Conservation (phyloP, 148 eudicot genomes). For the Diospyros lotus region DNA sequence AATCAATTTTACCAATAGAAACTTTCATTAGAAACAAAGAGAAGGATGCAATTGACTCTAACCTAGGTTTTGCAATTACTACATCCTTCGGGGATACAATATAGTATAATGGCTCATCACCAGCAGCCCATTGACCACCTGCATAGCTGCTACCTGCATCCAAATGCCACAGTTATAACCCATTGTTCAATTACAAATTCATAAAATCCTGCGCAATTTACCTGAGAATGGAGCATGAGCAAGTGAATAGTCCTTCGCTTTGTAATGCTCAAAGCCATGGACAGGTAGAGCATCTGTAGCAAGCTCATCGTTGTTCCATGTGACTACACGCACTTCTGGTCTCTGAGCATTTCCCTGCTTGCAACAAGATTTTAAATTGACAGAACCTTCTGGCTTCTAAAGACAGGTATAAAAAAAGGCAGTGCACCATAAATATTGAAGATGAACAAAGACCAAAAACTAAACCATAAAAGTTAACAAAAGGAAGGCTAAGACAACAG, state of each 20-base stretch:
- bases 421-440: background rate
- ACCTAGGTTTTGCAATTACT: conserved; percentile 97
- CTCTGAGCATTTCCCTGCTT: conserved; percentile 90
- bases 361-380: conserved; percentile 10
- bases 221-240: conserved; percentile 94
- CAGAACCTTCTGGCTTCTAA: background rate
- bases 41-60: conserved; percentile 11
- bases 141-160: conserved; percentile 78
- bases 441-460: background rate
- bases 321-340: conserved; percentile 95
- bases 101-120: conserved; percentile 94
- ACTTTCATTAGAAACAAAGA: background rate
- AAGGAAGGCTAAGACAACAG: background rate
- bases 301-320: conserved; percentile 95
- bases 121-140: conserved; percentile 93
- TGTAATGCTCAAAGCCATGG: conserved; percentile 96
- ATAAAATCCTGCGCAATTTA: conserved; percentile 15
- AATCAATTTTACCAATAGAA: background rate
- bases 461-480: background rate
- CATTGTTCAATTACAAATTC: conserved; percentile 8
- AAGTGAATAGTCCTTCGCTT: conserved; percentile 90
- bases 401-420: background rate
- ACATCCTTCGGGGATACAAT: conserved; percentile 97
- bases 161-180: conserved; percentile 15
- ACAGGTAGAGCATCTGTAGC: conserved; percentile 97